Conservation (phyloP, 345 rosid species). For the Eucalyptus regnans region DNA sequence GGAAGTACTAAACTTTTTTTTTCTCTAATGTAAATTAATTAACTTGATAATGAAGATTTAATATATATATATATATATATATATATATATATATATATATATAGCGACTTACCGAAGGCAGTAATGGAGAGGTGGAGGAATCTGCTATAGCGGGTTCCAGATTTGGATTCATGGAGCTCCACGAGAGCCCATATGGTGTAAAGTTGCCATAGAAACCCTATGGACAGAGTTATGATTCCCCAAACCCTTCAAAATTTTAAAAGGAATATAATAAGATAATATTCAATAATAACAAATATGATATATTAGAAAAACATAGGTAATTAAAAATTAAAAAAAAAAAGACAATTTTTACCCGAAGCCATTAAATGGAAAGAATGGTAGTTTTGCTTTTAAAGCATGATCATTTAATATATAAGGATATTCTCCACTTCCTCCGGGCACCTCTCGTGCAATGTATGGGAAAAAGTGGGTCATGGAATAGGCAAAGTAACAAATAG, state of each 20-base stretch:
- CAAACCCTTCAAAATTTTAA: slow-evolving; percentile 16
- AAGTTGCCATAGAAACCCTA: slow-evolving; percentile 28
- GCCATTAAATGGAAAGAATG: background rate
- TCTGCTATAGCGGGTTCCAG: slow-evolving; percentile 38
- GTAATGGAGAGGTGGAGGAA: slow-evolving; percentile 32
- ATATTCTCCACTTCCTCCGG: background rate
- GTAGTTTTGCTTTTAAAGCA: background rate
- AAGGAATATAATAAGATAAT: background rate
- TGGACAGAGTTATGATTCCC: slow-evolving; percentile 16
- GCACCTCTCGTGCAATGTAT: background rate
- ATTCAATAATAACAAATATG: background rate
- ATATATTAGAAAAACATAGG: background rate
- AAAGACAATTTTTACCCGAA: background rate
- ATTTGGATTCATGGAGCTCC: slow-evolving; percentile 29
- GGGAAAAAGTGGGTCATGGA: background rate
- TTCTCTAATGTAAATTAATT: background rate
- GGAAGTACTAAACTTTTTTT: background rate
- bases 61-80: no score
- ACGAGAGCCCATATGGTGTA: slow-evolving; percentile 36
- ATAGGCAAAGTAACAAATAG: background rate
- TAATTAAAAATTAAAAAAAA: background rate
- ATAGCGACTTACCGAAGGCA: slow-evolving; percentile 21
- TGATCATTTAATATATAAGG: background rate
- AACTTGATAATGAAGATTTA: no score
- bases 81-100: no score